Evolutionary conservation across 2,329 filamentous ascomycete genomes (phyloP), one percentile per base, ranked within the genome.

Genomic region (Cladosporium colombiae): DNA sequence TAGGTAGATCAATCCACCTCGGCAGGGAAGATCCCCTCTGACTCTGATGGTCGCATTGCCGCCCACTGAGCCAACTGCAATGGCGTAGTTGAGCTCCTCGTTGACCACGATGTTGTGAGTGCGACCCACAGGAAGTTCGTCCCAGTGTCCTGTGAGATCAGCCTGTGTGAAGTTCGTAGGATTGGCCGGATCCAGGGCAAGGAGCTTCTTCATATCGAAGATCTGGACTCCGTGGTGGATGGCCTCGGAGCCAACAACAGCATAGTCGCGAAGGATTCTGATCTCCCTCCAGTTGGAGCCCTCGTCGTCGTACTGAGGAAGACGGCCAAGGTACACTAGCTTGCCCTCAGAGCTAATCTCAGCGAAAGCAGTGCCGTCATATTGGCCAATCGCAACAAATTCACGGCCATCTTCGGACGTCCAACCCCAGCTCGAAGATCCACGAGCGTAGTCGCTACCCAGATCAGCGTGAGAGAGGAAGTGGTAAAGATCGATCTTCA

Each of bases 181-280:
- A 27, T 67, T 75, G 2, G 74, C 76, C 1, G 81, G 79, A 74
- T 82, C 77, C 66, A 86, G 72, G 44, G 76, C 76, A 63, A 84
- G 77, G n/a, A 86, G 78, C 78, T 82, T 87, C 70, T 79, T 82
- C 83, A 88, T 82, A 75, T 89, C 86, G 71, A 89, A 89, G 75
- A 88, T 82, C 75, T 88, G 86, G 56, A 89, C 82, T 37, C 84
- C 83, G 74, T 88, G 86, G 70, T 79, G 74, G 52, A 73, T 70
- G 37, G 83, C 81, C 68, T 83, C 81, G n/a, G 71, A 64, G 60
- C 80, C 80, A 60, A 82, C 81, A 66, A 81, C 75, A 73, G 81
- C 76, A 66, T 79, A 77, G 68, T 81, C 66, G 68, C 76, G 79
- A 68, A 79, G 79, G 3, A 73, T 77, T 21, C 80, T 76, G 67